Evolutionary conservation across 768 basidiomycete genomes (phyloP).

Genomic region (Leccinum longicurvipes): DNA sequence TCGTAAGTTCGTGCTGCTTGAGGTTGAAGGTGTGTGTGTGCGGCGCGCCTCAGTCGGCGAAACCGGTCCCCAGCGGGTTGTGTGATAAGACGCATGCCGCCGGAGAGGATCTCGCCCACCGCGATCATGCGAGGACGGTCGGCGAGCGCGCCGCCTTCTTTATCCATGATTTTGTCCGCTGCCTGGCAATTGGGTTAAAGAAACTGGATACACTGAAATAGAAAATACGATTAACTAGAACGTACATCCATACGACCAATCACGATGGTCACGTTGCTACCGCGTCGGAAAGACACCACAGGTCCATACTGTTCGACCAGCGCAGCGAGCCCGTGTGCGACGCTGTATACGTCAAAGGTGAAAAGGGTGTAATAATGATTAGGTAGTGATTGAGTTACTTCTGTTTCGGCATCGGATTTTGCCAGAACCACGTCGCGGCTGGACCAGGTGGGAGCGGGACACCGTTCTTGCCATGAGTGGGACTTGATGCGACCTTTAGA

Average conservation of each 20-base stretch:
- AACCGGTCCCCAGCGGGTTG: constrained; percentile 50
- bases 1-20: constrained; percentile 44
- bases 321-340: constrained; percentile 36
- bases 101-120: constrained; percentile 51
- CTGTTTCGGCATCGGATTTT: background rate
- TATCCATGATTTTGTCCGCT: constrained; percentile 59
- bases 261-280: constrained; percentile 23
- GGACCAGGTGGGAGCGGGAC: background rate
- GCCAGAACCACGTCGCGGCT: background rate
- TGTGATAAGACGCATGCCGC: constrained; percentile 51
- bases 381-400: background rate
- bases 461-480: background rate
- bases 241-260: constrained; percentile 19
- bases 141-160: constrained; percentile 46
- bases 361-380: background rate
- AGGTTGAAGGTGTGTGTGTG: constrained; percentile 52
- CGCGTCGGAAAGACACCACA: constrained; percentile 49
- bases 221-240: background rate
- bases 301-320: constrained; percentile 57
- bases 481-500: background rate
- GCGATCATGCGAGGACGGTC: constrained; percentile 51
- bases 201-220: background rate
- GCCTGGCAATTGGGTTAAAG: constrained; percentile 29
- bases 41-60: constrained; percentile 51
- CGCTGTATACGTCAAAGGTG: background rate